A percentile compares a stretch with the other conserved stretches of the same genome.
Evolutionary conservation across 2,329 filamentous ascomycete genomes (phyloP).

Genomic region (Aspergillus pseudoglaucus): DNA sequence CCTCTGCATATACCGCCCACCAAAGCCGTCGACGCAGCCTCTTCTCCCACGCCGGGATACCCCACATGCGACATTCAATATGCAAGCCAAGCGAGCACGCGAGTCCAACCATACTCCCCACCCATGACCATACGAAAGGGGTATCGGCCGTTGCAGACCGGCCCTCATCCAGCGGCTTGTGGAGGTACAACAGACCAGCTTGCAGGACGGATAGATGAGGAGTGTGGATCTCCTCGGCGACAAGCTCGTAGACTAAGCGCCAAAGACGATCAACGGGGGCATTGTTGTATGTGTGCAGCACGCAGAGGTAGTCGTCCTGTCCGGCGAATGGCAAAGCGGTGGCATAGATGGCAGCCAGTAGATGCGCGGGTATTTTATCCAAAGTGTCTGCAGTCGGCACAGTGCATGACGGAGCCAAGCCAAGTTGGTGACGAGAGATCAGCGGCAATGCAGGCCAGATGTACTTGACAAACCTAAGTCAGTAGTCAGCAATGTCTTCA

Average conservation of each 20-base stretch:
- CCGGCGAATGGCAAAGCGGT: conserved; percentile 26
- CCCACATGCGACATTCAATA: conserved; percentile 32
- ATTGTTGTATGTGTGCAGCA: conserved; percentile 21
- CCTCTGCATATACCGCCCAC: conserved; percentile 37
- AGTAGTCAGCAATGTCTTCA: conserved; percentile 3
- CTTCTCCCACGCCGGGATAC: conserved; percentile 34
- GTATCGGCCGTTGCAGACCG: conserved; percentile 24
- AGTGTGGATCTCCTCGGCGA: conserved; percentile 26
- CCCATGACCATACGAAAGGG: conserved; percentile 32
- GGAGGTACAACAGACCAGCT: conserved; percentile 27
- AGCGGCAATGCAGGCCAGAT: conserved; percentile 25
- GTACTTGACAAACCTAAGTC: conserved; percentile 21
- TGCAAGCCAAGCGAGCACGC: conserved; percentile 30
- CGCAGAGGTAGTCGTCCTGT: conserved; percentile 24
- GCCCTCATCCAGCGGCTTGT: conserved; percentile 17
- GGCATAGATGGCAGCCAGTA: conserved; percentile 28
- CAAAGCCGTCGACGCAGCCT: conserved; percentile 32
- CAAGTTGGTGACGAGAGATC: conserved; percentile 25
- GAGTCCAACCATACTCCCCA: conserved; percentile 30
- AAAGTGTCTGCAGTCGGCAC: conserved; percentile 15
- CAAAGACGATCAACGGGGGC: conserved; percentile 21
- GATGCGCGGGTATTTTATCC: conserved; percentile 18
- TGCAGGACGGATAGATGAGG: conserved; percentile 27
- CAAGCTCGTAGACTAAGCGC: conserved; percentile 25
- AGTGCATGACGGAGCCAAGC: conserved; percentile 12